These are phyloP conservation scores for Sporothrix phasma DNA, from an alignment of 2,329 filamentous ascomycete species.

Conservation along the genomic window DNA sequence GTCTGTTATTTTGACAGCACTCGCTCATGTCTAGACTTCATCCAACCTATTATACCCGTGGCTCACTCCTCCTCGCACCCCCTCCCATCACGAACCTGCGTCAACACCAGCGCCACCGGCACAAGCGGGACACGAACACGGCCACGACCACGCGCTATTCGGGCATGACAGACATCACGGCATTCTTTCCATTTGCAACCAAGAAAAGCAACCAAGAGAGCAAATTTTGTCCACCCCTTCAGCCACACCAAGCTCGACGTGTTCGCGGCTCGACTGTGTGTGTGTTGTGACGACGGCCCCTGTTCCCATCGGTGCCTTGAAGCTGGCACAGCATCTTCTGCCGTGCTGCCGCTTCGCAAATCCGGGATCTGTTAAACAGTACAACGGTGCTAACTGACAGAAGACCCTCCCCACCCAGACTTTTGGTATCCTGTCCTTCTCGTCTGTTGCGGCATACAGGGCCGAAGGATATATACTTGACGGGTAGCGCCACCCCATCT, in stretches of 20 bases:
- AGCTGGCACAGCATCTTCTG: background rate
- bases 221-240: constrained; percentile 7
- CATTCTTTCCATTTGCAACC: background rate
- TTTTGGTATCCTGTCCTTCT: background rate
- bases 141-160: background rate
- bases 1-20: background rate
- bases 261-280: background rate
- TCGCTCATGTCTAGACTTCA: background rate
- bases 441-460: background rate
- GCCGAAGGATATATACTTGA: background rate
- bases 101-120: background rate
- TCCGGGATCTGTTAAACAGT: background rate
- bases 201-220: background rate
- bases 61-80: background rate
- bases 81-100: background rate
- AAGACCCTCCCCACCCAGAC: background rate
- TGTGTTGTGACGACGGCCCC: background rate
- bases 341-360: constrained; percentile 9
- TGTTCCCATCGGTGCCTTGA: background rate
- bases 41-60: background rate
- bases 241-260: background rate
- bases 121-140: background rate
- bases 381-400: background rate
- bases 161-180: background rate
- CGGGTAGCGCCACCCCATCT: background rate